Percentiles rank a stretch among this genome's conserved stretches.
Evolutionary conservation across 768 basidiomycete species (phyloP).

Genomic region (Pisolithus tinctorius): DNA sequence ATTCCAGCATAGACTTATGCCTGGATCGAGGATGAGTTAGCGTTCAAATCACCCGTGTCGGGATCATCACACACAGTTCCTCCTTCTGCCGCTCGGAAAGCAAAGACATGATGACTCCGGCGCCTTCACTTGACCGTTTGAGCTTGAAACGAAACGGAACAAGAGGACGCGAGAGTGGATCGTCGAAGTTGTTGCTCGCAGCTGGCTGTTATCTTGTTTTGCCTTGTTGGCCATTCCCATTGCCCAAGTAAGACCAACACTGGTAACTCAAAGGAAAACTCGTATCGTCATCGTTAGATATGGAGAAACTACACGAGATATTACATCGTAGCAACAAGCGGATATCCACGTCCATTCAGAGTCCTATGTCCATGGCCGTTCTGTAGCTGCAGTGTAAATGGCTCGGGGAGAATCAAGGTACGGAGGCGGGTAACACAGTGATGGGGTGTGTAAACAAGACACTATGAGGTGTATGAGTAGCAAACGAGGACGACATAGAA

Average conservation of each 20-base stretch:
- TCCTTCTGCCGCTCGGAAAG: conserved; percentile 42
- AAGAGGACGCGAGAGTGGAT: conserved; percentile 10
- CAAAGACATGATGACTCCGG: conserved; percentile 33
- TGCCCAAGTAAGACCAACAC: background rate
- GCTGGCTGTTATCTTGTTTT: conserved; percentile 22
- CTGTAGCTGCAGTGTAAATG: conserved; percentile 21
- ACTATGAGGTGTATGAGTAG: conserved; percentile 11
- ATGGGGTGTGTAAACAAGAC: conserved; percentile 13
- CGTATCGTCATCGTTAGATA: conserved; percentile 9
- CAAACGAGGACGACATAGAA: conserved; percentile 11
- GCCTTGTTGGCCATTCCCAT: conserved; percentile 19
- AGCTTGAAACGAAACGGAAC: conserved; percentile 1
- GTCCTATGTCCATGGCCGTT: conserved; percentile 35
- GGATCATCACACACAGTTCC: conserved; percentile 34
- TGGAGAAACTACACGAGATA: conserved; percentile 21
- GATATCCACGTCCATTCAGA: conserved; percentile 52
- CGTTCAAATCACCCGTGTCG: conserved; percentile 3
- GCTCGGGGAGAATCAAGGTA: conserved; percentile 17
- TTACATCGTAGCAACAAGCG: conserved; percentile 47
- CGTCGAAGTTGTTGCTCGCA: conserved; percentile 9
- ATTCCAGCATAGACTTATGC: conserved; percentile 78
- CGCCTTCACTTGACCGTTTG: conserved; percentile 6
- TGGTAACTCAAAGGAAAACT: conserved; percentile 1
- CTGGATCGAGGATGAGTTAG: conserved; percentile 31
- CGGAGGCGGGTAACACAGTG: conserved; percentile 22